Conservation (phyloP, 768 basidiomycete genomes). For the Cystofilobasidium ferigula region DNA sequence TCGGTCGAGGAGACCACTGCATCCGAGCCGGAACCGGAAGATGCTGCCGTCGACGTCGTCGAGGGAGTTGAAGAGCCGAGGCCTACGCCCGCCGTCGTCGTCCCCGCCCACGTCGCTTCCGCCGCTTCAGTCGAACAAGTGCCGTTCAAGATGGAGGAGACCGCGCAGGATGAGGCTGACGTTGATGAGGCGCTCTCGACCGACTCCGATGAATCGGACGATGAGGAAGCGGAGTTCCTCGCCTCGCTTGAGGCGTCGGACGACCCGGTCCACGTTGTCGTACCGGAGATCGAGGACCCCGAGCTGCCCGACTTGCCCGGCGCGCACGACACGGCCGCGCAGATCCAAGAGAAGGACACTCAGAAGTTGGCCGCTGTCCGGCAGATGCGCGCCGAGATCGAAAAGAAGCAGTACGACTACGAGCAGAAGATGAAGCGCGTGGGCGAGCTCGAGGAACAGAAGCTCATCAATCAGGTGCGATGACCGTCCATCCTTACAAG, state of each 20-base stretch:
- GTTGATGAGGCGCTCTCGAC: background rate
- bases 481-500: no score
- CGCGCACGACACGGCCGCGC: conserved; percentile 13
- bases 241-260: conserved; percentile 25
- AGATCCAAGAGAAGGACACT: conserved; percentile 21
- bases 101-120: background rate
- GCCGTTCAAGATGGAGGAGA: background rate
- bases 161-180: background rate
- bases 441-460: conserved; percentile 21
- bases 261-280: conserved; percentile 26
- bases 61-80: background rate
- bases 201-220: conserved; percentile 13
- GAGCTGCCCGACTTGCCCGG: conserved; percentile 8
- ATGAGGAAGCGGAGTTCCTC: conserved; percentile 26
- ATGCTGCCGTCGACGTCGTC: background rate
- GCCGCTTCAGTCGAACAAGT: no score
- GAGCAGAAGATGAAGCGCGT: conserved; percentile 19
- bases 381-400: conserved; percentile 22
- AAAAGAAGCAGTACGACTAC: conserved; percentile 15
- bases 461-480: conserved; percentile 29
- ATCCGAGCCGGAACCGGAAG: background rate
- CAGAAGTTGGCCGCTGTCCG: conserved; percentile 27
- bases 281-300: conserved; percentile 24
- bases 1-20: background rate
- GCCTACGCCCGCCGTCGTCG: background rate